A percentile compares a stretch with the other conserved stretches of the same genome.
Conservation (phyloP, 2,329 filamentous ascomycete species). For the Alternaria burnsii region DNA sequence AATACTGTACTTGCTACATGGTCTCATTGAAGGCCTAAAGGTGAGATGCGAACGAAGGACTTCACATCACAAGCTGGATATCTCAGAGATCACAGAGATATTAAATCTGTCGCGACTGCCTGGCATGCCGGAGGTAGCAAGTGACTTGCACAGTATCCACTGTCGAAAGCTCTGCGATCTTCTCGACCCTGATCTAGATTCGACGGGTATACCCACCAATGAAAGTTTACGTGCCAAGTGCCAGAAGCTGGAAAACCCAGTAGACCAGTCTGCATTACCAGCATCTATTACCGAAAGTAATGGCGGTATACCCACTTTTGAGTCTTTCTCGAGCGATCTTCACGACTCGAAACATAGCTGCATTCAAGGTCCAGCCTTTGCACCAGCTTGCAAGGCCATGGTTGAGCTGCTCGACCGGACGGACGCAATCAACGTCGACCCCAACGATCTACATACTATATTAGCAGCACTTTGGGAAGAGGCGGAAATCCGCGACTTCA, state of each 20-base stretch:
- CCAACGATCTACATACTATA: constrained; percentile 29
- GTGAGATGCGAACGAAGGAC: background rate
- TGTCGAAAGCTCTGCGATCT: constrained; percentile 38
- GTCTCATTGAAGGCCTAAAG: constrained; percentile 49
- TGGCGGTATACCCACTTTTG: constrained; percentile 19
- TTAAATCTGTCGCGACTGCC: constrained; percentile 48
- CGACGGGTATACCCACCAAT: constrained; percentile 29
- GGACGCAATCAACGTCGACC: constrained; percentile 7
- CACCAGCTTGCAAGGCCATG: constrained; percentile 38
- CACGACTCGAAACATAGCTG: constrained; percentile 35
- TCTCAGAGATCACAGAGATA: constrained; percentile 44
- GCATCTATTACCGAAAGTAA: background rate
- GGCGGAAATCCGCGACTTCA: constrained; percentile 58
- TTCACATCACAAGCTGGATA: background rate
- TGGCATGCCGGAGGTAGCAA: constrained; percentile 55
- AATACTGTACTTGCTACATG: constrained; percentile 55
- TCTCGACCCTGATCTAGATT: constrained; percentile 2
- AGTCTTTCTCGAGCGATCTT: constrained; percentile 36
- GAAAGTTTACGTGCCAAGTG: constrained; percentile 22
- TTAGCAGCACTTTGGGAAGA: constrained; percentile 57
- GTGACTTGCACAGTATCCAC: constrained; percentile 49
- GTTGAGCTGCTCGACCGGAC: constrained; percentile 28
- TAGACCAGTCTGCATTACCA: background rate
- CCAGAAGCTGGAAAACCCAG: constrained; percentile 12
- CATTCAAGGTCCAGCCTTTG: constrained; percentile 44